These are phyloP conservation scores for Polyporus tsugae DNA, from an alignment of 1,284 basidiomycete genomes.

Conservation along the genomic window DNA sequence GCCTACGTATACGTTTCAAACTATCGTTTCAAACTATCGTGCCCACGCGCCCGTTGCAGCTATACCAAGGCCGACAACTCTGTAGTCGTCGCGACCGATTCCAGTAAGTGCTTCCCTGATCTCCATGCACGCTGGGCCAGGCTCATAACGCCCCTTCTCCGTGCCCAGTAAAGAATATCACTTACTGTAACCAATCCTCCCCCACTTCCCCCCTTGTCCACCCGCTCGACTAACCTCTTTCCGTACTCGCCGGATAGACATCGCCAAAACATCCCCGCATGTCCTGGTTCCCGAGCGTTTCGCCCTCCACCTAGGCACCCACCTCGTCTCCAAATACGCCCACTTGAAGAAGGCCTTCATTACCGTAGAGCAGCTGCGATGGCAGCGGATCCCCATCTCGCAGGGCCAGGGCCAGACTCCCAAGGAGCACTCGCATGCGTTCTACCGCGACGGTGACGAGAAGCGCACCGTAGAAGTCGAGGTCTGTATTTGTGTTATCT, in stretches of 20 bases:
- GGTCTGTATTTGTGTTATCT: slow-evolving; percentile 45
- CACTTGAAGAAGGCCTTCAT: slow-evolving; percentile 83
- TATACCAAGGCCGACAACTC: slow-evolving; percentile 88
- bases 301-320: slow-evolving; percentile 86
- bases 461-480: slow-evolving; percentile 77
- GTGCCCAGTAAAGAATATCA: slow-evolving; percentile 88
- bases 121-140: not conserved
- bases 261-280: slow-evolving; percentile 89
- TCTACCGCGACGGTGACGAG: slow-evolving; percentile 91
- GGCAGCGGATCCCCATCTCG: slow-evolving; percentile 75
- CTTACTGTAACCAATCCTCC: slow-evolving; percentile 65
- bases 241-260: slow-evolving; percentile 53
- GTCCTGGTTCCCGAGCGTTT: slow-evolving; percentile 87
- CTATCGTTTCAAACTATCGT: too few relatives aligned
- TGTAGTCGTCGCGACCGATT: slow-evolving; percentile 88
- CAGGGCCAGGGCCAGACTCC: slow-evolving; percentile 44
- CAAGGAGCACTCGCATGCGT: slow-evolving; percentile 81
- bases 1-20: not conserved
- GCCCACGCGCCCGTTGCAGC: slow-evolving; percentile 44
- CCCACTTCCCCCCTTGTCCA: not conserved
- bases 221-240: not conserved
- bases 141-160: not conserved
- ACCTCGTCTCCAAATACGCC: slow-evolving; percentile 86
- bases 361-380: slow-evolving; percentile 84
- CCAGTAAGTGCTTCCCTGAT: slow-evolving; percentile 60